Conservation (phyloP, 2,329 filamentous ascomycete genomes). For the Talaromyces sp. region DNA sequence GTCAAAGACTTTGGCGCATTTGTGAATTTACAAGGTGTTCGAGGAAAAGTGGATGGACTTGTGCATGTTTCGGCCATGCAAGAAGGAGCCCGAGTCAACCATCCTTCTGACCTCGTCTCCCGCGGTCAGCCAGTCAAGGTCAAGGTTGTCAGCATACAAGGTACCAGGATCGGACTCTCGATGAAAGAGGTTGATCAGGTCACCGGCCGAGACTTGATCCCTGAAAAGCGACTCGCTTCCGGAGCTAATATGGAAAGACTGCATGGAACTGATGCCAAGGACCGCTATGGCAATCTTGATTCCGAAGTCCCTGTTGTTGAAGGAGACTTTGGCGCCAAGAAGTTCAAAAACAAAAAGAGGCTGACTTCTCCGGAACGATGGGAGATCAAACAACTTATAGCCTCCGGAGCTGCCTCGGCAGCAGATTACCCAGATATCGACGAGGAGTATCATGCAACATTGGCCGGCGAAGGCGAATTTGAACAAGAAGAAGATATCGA, state of each 20-base stretch:
- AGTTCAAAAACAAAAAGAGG: conserved; percentile 72
- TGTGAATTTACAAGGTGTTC: conserved; percentile 84
- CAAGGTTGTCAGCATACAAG: conserved; percentile 86
- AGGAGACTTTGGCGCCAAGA: conserved; percentile 57
- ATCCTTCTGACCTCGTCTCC: conserved; percentile 83
- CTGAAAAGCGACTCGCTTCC: conserved; percentile 74
- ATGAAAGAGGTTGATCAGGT: conserved; percentile 97
- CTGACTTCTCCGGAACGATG: conserved; percentile 96
- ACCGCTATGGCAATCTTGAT: conserved; percentile 56
- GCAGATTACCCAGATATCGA: conserved; percentile 93
- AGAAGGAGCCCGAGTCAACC: conserved; percentile 80
- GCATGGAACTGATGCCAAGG: conserved; percentile 52
- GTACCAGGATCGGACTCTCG: conserved; percentile 76
- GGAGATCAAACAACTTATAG: conserved; percentile 96
- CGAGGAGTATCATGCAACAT: conserved; percentile 85
- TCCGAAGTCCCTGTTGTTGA: conserved; percentile 64
- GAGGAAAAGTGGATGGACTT: conserved; percentile 84
- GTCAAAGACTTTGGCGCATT: conserved; percentile 96
- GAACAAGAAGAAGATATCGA: conserved; percentile 96
- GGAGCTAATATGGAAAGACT: conserved; percentile 87
- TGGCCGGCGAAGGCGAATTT: conserved; percentile 81
- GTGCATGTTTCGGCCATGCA: conserved; percentile 91
- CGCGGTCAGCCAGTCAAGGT: conserved; percentile 84
- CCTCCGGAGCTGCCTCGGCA: conserved; percentile 87
- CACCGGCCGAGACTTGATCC: conserved; percentile 78